Percentiles rank a stretch among this genome's conserved stretches.
Conservation (phyloP, 2,329 filamentous ascomycete species). For the Sphaerulina populicola region DNA sequence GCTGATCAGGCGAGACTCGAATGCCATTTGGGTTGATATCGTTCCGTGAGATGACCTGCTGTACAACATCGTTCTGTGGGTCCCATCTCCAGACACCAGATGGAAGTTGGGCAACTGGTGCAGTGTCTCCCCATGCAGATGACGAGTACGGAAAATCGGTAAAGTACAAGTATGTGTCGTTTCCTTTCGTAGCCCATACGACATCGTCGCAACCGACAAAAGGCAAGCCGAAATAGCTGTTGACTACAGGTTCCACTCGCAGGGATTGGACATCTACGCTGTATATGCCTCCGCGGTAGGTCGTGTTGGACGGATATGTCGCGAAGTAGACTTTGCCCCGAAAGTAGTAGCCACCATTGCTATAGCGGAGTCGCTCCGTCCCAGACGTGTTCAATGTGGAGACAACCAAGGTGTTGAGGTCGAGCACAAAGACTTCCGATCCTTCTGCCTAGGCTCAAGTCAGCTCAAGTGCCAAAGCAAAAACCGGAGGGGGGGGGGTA, state of each 20-base stretch:
- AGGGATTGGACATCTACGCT: conserved; percentile 2
- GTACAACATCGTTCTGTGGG: conserved; percentile 2
- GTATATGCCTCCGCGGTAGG: not conserved
- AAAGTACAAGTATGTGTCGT: conserved; percentile 6
- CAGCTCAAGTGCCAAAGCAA: not conserved
- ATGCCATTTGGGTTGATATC: conserved; percentile 11
- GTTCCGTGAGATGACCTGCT: conserved; percentile 6
- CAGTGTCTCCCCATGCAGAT: not conserved
- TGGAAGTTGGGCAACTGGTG: not conserved
- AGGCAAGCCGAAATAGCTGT: conserved; percentile 7
- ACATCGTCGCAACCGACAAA: not conserved
- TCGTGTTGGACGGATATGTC: not conserved
- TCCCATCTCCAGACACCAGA: conserved; percentile 9
- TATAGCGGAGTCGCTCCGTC: not conserved
- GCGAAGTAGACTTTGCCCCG: conserved; percentile 1
- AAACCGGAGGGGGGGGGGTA: no score
- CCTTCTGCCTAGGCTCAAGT: not conserved
- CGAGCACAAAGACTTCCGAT: not conserved
- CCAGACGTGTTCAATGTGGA: not conserved
- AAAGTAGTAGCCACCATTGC: conserved; percentile 3
- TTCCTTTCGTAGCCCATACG: not conserved
- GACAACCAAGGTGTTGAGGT: not conserved
- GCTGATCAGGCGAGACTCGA: conserved; percentile 4
- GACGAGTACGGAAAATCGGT: not conserved
- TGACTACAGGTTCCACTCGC: not conserved